Evolutionary conservation across 225 moss, liverwort and hornwort species (phyloP).

Genomic region (Physcomitrellopsis africana): DNA sequence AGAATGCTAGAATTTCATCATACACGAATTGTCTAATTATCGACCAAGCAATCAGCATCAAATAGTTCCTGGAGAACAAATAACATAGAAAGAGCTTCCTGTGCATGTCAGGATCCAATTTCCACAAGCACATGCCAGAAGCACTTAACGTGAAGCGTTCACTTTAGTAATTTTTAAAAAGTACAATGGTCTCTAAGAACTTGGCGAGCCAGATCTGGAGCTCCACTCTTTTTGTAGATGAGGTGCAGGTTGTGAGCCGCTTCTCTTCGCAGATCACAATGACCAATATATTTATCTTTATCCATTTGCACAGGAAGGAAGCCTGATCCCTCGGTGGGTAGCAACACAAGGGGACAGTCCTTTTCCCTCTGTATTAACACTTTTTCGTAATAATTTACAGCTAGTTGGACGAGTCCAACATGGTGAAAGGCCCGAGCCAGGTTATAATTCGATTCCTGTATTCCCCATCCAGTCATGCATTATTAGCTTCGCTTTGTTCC

Average conservation of each 20-base stretch:
- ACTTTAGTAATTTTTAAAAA: slow-evolving; percentile 26
- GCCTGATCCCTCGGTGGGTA: slow-evolving; percentile 64
- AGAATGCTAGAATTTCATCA: too few relatives aligned
- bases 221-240: slow-evolving; percentile 88
- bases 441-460: slow-evolving; percentile 94
- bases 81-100: too few relatives aligned
- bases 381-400: slow-evolving; percentile 91
- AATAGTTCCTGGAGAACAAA: too few relatives aligned
- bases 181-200: slow-evolving; percentile 71
- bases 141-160: background rate
- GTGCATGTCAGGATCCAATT: background rate
- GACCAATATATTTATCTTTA: slow-evolving; percentile 44
- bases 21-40: too few relatives aligned
- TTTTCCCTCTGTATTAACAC: slow-evolving; percentile 65
- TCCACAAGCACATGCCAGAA: background rate
- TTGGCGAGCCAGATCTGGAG: slow-evolving; percentile 80
- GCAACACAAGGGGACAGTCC: slow-evolving; percentile 71
- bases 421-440: slow-evolving; percentile 93
- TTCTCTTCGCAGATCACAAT: slow-evolving; percentile 87
- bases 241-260: slow-evolving; percentile 94
- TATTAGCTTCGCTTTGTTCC: background rate
- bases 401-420: slow-evolving; percentile 86
- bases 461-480: slow-evolving; percentile 4
- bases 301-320: slow-evolving; percentile 46
- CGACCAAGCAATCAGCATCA: too few relatives aligned